Percentiles rank a stretch among this genome's conserved stretches.
Conservation (phyloP, 176 grass and related monocot species). For the Dendrocalamus sinicus region DNA sequence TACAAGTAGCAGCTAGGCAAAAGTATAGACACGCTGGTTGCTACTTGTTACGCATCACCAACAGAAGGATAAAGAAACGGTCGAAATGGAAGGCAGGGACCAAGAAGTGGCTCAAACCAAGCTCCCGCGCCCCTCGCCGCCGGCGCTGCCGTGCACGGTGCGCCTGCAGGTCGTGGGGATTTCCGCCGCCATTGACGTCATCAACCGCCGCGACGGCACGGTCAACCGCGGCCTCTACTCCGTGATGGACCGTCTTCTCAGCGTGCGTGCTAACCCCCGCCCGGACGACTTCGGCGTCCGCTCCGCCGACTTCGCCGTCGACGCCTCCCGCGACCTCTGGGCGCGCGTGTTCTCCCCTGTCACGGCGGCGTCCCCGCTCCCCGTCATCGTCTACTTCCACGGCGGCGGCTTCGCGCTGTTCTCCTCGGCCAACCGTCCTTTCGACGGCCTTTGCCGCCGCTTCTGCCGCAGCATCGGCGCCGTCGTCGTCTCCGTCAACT, state of each 20-base stretch:
- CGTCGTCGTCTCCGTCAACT: conserved; percentile 59
- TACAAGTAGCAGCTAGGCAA: too few relatives aligned
- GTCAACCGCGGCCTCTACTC: conserved; percentile 68
- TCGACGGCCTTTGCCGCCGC: conserved; percentile 62
- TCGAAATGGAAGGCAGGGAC: neutral
- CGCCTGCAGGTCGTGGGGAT: conserved; percentile 39
- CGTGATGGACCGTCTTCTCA: conserved; percentile 35
- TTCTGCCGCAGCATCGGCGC: conserved; percentile 38
- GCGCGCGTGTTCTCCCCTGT: conserved; percentile 60
- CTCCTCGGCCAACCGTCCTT: conserved; percentile 47
- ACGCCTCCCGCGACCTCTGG: conserved; percentile 53
- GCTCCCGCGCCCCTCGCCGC: neutral
- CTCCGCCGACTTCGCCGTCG: conserved; percentile 57
- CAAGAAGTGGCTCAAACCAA: neutral
- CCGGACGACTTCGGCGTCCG: conserved; percentile 41
- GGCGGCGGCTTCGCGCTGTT: conserved; percentile 72
- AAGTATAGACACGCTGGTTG: neutral
- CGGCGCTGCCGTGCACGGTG: conserved; percentile 35
- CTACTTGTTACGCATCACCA: neutral
- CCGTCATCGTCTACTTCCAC: conserved; percentile 75
- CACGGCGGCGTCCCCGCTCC: neutral
- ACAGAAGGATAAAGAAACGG: neutral
- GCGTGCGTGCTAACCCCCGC: conserved; percentile 14
- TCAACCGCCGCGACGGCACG: conserved; percentile 54
- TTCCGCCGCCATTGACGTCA: conserved; percentile 32